phyloP scores from a whole-genome alignment of 257 asterid genomes.

The Buddleja alternifolia region DNA sequence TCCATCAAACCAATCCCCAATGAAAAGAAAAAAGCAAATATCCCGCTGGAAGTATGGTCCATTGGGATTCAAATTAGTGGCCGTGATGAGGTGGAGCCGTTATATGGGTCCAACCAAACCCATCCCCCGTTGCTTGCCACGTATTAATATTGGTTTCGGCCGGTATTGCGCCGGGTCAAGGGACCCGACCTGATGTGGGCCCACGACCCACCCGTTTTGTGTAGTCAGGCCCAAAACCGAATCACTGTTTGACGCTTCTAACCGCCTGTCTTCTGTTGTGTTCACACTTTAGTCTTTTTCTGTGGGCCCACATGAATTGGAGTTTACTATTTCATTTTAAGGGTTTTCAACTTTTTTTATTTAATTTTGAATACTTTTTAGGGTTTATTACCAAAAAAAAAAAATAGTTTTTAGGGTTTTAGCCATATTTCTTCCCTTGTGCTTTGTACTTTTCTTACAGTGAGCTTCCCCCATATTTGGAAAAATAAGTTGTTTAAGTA shows the following conservation, averaged over 20 bases:
- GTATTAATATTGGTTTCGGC: slow-evolving; percentile 25
- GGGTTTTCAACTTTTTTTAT: neutral
- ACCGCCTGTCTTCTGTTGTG: slow-evolving; percentile 9
- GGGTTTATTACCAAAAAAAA: no score
- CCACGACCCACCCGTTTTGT: slow-evolving; percentile 13
- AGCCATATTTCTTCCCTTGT: no score
- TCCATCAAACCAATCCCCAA: neutral
- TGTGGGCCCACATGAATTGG: slow-evolving; percentile 28
- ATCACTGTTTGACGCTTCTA: slow-evolving; percentile 26
- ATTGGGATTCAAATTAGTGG: slow-evolving; percentile 44
- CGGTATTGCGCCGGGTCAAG: neutral
- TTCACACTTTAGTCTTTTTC: neutral
- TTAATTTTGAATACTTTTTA: no score
- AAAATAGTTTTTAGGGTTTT: no score
- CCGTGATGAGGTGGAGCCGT: slow-evolving; percentile 37
- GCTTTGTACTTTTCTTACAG: no score
- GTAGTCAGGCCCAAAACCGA: slow-evolving; percentile 31
- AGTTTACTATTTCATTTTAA: neutral
- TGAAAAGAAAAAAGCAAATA: no score
- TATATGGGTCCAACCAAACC: neutral
- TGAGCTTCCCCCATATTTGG: no score
- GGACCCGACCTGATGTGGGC: neutral
- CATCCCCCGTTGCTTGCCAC: slow-evolving; percentile 33
- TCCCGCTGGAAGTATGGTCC: slow-evolving; percentile 21
- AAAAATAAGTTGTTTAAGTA: no score